Evolutionary conservation across 805 yeast species (phyloP).

Genomic region (Barnettozyma wickerhamii): DNA sequence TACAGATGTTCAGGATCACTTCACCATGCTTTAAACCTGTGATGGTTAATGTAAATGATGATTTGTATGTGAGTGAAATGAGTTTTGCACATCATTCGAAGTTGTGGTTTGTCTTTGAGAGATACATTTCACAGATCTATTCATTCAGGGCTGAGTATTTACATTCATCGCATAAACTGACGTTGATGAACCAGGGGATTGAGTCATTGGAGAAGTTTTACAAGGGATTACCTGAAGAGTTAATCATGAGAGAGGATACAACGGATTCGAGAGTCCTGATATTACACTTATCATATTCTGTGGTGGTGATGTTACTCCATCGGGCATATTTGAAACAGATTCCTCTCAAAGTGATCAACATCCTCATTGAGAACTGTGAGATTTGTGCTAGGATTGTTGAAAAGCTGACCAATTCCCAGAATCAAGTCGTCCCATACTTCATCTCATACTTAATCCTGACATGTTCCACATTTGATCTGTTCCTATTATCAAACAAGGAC

Average conservation of each 20-base stretch:
- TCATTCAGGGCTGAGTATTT: conserved; percentile 31
- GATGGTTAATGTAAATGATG: conserved; percentile 12
- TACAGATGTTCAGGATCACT: conserved; percentile 30
- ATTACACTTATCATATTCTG: conserved; percentile 28
- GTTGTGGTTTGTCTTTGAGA: conserved; percentile 29
- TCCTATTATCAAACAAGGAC: conserved; percentile 26
- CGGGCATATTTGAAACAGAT: conserved; percentile 28
- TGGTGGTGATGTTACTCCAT: conserved; percentile 25
- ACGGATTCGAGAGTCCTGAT: conserved; percentile 24
- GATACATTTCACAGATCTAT: conserved; percentile 29
- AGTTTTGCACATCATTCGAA: conserved; percentile 25
- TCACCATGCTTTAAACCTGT: conserved; percentile 27
- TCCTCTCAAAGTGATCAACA: conserved; percentile 26
- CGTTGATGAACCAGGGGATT: conserved; percentile 28
- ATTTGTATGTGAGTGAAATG: conserved; percentile 20
- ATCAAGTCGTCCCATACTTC: conserved; percentile 26
- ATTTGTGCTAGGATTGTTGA: conserved; percentile 22
- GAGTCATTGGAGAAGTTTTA: conserved; percentile 20
- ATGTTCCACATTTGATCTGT: conserved; percentile 30
- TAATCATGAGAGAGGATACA: conserved; percentile 10
- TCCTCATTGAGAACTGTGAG: conserved; percentile 24
- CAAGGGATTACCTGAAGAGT: conserved; percentile 22
- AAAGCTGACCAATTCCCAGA: conserved; percentile 7
- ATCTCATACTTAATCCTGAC: conserved; percentile 30
- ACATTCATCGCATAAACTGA: conserved; percentile 30